phyloP scores from a whole-genome alignment of 306 rosid species.

The Lathyrus oleraceus region DNA sequence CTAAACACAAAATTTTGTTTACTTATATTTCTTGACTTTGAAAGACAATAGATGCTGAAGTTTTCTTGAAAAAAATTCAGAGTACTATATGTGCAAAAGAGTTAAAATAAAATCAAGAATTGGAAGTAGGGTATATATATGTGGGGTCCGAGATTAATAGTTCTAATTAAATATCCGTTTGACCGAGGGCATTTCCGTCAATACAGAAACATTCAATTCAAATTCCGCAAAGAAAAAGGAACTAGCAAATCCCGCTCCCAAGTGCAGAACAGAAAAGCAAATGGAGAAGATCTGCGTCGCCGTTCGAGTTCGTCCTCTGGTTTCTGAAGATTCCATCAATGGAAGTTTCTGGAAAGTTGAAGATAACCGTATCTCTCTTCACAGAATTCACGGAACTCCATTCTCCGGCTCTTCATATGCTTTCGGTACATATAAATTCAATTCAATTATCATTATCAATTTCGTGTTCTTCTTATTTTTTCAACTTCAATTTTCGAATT shows the following conservation, averaged over 20 bases:
- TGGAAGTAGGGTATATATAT: too few relatives aligned
- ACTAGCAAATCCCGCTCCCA: conserved; percentile 18
- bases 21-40: too few relatives aligned
- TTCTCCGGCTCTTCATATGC: conserved; percentile 68
- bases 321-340: conserved; percentile 43
- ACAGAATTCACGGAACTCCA: conserved; percentile 78
- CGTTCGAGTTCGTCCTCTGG: conserved; percentile 73
- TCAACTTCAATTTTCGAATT: neutral
- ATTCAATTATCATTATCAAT: neutral
- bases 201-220: neutral
- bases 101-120: too few relatives aligned
- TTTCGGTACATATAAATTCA: conserved; percentile 55
- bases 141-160: too few relatives aligned
- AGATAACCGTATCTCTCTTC: conserved; percentile 87
- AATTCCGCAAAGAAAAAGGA: conserved; percentile 15
- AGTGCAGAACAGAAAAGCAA: neutral
- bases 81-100: too few relatives aligned
- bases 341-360: conserved; percentile 85
- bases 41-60: too few relatives aligned
- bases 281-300: conserved; percentile 98
- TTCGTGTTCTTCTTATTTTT: neutral
- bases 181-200: conserved; percentile 36
- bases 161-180: neutral
- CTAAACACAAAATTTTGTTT: too few relatives aligned
- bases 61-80: too few relatives aligned